Percentiles rank a stretch among this genome's conserved stretches.
Conservation (phyloP, 2,329 filamentous ascomycete genomes). For the Neonectria sp. region DNA sequence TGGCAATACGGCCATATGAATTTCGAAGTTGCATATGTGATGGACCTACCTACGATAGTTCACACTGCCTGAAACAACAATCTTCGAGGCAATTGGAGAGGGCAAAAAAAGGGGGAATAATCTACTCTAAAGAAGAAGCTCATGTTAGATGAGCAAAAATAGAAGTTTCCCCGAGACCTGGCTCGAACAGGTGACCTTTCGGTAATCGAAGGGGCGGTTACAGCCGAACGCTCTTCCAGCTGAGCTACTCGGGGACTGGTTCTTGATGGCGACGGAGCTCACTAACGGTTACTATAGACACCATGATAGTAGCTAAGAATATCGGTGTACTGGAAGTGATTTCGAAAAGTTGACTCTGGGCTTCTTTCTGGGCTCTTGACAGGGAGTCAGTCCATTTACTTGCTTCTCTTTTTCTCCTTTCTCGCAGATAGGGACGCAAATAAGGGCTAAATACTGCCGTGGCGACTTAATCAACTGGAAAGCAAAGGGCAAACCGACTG, state of each 20-base stretch:
- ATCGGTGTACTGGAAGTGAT: not conserved
- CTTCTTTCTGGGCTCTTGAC: no score
- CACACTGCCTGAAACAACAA: not conserved
- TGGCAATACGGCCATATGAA: not conserved
- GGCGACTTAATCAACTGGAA: no score
- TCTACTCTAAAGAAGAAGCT: not conserved
- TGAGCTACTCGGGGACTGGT: constrained; percentile 34
- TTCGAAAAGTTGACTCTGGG: not conserved
- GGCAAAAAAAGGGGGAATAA: not conserved
- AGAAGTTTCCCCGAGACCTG: constrained; percentile 32
- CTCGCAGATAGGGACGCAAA: no score
- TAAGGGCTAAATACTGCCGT: no score
- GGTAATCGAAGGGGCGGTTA: constrained; percentile 31
- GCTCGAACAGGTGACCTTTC: constrained; percentile 39
- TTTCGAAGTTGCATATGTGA: not conserved
- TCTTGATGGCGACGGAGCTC: not conserved
- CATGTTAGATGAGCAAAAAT: not conserved
- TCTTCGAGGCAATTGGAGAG: not conserved
- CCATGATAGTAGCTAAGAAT: no score
- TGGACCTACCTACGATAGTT: not conserved
- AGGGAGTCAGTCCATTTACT: no score
- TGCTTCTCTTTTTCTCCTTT: no score
- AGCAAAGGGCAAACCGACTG: no score
- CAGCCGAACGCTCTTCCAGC: constrained; percentile 38
- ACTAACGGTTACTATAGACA: not conserved